Conservation (phyloP, 352 stramenopile species). For the Phytopythium helicoides region DNA sequence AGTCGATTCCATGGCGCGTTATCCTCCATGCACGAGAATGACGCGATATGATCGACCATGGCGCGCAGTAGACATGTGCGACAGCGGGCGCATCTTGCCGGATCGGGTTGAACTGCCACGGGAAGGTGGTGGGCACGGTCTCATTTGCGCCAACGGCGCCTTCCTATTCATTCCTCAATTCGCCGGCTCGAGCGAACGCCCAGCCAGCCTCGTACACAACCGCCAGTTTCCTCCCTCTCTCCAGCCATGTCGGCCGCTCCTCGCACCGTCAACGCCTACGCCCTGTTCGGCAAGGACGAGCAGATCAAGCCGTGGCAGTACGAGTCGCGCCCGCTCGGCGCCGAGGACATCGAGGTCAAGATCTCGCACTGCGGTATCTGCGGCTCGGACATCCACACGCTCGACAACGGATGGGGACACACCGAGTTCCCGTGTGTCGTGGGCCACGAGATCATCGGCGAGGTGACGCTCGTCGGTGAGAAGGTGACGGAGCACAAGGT, state of each 20-base stretch:
- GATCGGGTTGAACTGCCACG: too few relatives aligned
- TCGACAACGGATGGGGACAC: slow-evolving; percentile 37
- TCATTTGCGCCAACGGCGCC: too few relatives aligned
- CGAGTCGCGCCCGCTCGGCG: slow-evolving; percentile 31
- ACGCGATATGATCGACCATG: too few relatives aligned
- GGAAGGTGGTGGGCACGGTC: too few relatives aligned
- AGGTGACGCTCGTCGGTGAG: slow-evolving; percentile 28
- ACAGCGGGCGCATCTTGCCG: too few relatives aligned
- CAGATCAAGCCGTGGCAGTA: slow-evolving; percentile 40
- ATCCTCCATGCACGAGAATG: too few relatives aligned
- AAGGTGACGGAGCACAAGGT: slow-evolving; percentile 65
- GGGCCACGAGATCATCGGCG: slow-evolving; percentile 49
- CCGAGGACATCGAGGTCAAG: slow-evolving; percentile 53
- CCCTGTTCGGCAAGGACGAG: slow-evolving; percentile 29
- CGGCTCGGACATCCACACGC: slow-evolving; percentile 40
- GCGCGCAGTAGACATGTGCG: too few relatives aligned
- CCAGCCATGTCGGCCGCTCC: slow-evolving; percentile 20
- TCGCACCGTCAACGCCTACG: slow-evolving; percentile 42
- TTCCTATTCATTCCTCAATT: not conserved
- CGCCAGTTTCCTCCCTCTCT: not conserved
- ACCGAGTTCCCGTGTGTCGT: slow-evolving; percentile 33
- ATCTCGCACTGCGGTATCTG: slow-evolving; percentile 62
- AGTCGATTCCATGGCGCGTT: too few relatives aligned
- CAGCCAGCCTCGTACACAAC: slow-evolving; percentile 14
- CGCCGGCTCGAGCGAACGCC: not conserved